Evolutionary conservation across 2,329 filamentous ascomycete species (phyloP), one percentile per base, ranked within the genome.

Genomic region (Cladosporium sp.): DNA sequence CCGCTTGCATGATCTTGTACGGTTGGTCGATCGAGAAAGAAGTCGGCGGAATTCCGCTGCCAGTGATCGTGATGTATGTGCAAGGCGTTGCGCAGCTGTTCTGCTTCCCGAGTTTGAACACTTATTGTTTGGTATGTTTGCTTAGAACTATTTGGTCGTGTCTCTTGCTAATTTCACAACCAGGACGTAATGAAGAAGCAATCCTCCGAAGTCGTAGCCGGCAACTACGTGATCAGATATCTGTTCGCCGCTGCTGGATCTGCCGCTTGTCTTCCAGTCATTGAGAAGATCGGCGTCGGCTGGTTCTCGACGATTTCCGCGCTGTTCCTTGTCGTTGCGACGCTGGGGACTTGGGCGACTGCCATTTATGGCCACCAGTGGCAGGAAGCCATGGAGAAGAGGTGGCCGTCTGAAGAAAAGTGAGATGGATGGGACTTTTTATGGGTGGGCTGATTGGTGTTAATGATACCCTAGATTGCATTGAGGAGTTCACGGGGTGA

Each of bases 141-240:
- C 30, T 8, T 3, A 34, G 8, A 9, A 12, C 28, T 30, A 9
- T 30, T 30, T 30, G 8, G 8, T 34, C 8, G 30, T 34, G 9
- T 34, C 4, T 36, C 25, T 38, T 9, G 14, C 55, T 58, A 34
- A 58, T 45, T 42, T 5, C 12, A 1, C 17, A 11, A 20, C 1
- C 43, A 60, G 59, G 89, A 94, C 70, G 89, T 93, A 12, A 90
- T 92, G 86, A 88, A 88, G 63, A 79, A 80, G 1, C 78, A 82
- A 30, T 84, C 84, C 43, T 84, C 87, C 3, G 89, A 94, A 68
- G 88, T 93, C 9, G 67, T 70, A 59, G 88, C 89, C 0, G 88
- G 88, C 0, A 94, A 93, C 71, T 94, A 92, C 72, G 85, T 91
- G 67, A 78, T 89, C 52, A 80, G 90, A 5, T 94, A 93, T 71